Percentiles rank a stretch among this genome's conserved stretches.
These are phyloP conservation scores for Lasiodiplodia gonubiensis DNA, from an alignment of 2,329 filamentous ascomycete species.

Conservation along the genomic window DNA sequence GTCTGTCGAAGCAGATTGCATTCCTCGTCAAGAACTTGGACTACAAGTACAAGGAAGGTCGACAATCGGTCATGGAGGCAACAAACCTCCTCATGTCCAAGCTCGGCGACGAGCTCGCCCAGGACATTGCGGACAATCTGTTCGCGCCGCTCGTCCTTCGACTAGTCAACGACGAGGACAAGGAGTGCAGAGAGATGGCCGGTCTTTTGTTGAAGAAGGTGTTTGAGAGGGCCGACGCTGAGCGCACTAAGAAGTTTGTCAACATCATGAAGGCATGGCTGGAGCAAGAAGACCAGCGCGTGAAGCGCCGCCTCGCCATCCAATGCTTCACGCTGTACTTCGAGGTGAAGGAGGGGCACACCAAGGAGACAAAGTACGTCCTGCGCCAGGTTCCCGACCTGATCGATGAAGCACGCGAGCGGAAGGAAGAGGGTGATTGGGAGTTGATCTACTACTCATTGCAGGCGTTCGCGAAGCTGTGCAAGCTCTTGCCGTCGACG, in stretches of 20 bases:
- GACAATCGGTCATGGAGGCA: conserved; percentile 91
- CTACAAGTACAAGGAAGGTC: conserved; percentile 85
- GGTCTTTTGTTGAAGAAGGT: conserved; percentile 79
- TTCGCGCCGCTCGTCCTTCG: conserved; percentile 88
- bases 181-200: conserved; percentile 83
- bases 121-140: conserved; percentile 79
- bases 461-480: conserved; percentile 70
- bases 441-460: conserved; percentile 78
- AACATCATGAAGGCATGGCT: conserved; percentile 76
- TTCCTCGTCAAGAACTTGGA: conserved; percentile 91
- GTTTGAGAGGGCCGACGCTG: conserved; percentile 77
- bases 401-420: conserved; percentile 55
- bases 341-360: conserved; percentile 66
- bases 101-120: conserved; percentile 78
- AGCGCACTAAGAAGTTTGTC: conserved; percentile 73
- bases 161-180: conserved; percentile 85
- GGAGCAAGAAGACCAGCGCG: conserved; percentile 72
- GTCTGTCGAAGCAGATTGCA: conserved; percentile 85
- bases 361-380: conserved; percentile 71
- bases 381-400: conserved; percentile 57
- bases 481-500: conserved; percentile 67
- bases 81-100: conserved; percentile 86
- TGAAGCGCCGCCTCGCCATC: conserved; percentile 74
- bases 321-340: conserved; percentile 86
- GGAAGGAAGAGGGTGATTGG: conserved; percentile 65